Conservation (phyloP, 2,329 filamentous ascomycete species). For the Chaetothyriales sp. region DNA sequence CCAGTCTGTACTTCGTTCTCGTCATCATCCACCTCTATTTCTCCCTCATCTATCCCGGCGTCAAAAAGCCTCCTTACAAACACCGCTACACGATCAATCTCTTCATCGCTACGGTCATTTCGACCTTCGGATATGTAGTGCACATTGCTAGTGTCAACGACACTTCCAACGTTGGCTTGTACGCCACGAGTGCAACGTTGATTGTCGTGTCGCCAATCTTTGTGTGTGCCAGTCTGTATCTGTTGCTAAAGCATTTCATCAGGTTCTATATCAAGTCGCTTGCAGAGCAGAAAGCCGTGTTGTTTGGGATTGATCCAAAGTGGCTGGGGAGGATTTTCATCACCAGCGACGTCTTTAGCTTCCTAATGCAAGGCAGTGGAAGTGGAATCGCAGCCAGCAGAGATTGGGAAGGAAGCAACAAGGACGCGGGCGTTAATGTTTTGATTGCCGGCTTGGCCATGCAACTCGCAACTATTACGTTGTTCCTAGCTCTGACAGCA, state of each 20-base stretch:
- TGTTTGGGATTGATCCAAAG: slow-evolving; percentile 26
- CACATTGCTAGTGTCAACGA: slow-evolving; percentile 27
- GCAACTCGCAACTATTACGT: slow-evolving; percentile 20
- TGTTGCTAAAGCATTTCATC: slow-evolving; percentile 38
- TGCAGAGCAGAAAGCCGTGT: slow-evolving; percentile 19
- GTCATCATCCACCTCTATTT: slow-evolving; percentile 28
- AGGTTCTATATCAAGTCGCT: slow-evolving; percentile 24
- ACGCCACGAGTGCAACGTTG: slow-evolving; percentile 28
- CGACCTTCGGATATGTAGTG: slow-evolving; percentile 31
- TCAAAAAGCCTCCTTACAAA: slow-evolving; percentile 17
- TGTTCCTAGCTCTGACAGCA: slow-evolving; percentile 18
- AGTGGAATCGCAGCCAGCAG: slow-evolving; percentile 31
- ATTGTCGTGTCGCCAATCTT: slow-evolving; percentile 39
- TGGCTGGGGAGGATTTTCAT: slow-evolving; percentile 37
- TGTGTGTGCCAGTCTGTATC: slow-evolving; percentile 38
- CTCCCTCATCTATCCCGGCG: slow-evolving; percentile 30
- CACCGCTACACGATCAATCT: slow-evolving; percentile 31
- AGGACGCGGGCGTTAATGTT: slow-evolving; percentile 9
- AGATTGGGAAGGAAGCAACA: slow-evolving; percentile 30
- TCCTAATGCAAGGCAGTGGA: slow-evolving; percentile 34
- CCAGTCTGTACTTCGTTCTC: slow-evolving; percentile 29
- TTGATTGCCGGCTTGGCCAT: slow-evolving; percentile 19
- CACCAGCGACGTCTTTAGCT: slow-evolving; percentile 32
- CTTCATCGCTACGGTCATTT: slow-evolving; percentile 29
- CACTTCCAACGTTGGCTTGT: slow-evolving; percentile 24